phyloP scores from a whole-genome alignment of 164 flowering plant genomes.

The Magnolia changhungtana region DNA sequence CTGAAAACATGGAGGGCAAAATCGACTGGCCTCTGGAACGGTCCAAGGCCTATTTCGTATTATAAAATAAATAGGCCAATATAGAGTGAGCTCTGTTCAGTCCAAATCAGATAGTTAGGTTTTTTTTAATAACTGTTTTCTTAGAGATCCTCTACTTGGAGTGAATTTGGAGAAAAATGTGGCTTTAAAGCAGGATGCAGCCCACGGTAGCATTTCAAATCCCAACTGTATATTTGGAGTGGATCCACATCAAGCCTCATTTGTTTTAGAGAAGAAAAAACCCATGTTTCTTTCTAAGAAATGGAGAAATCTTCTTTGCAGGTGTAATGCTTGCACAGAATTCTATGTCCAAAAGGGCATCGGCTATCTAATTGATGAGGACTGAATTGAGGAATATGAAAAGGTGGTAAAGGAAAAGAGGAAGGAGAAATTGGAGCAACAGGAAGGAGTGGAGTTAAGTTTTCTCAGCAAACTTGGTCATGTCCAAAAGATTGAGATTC shows the following conservation, averaged over 20 bases:
- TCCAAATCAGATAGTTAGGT: no score
- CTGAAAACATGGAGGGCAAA: no score
- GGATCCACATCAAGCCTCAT: constrained; percentile 29
- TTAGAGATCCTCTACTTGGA: constrained; percentile 17
- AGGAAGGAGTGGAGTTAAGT: constrained; percentile 58
- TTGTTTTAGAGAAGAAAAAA: constrained; percentile 33
- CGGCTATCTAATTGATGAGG: constrained; percentile 74
- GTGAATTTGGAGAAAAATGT: constrained; percentile 28
- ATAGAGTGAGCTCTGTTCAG: no score
- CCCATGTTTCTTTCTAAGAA: constrained; percentile 76
- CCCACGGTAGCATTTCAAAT: constrained; percentile 12
- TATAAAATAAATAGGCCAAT: no score
- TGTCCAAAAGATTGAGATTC: constrained; percentile 79
- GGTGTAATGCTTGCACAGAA: constrained; percentile 55
- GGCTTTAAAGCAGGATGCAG: constrained; percentile 13
- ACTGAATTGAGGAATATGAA: constrained; percentile 89
- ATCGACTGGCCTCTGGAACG: no score
- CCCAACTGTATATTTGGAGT: constrained; percentile 50
- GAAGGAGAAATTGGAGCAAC: constrained; percentile 79
- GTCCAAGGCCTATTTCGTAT: no score
- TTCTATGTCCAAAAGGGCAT: constrained; percentile 55
- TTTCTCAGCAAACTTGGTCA: constrained; percentile 77
- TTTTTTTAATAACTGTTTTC: no score
- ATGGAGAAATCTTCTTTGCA: constrained; percentile 86
- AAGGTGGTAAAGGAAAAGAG: constrained; percentile 76